Evolutionary conservation across 1,284 basidiomycete genomes (phyloP).

Genomic region (Sporisorium graminicola): DNA sequence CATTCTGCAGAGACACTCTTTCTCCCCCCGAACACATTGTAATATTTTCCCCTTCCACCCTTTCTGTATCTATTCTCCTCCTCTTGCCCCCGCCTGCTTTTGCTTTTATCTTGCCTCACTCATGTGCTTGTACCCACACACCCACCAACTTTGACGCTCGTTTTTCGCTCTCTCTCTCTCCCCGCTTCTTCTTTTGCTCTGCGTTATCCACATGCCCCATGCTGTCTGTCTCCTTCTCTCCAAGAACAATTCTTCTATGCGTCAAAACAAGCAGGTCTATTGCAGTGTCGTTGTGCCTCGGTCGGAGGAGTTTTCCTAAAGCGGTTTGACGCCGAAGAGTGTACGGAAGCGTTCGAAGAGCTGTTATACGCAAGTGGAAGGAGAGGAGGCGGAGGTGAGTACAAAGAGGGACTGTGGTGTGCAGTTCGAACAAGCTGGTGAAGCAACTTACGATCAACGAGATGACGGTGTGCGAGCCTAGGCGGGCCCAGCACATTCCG

Average conservation of each 20-base stretch:
- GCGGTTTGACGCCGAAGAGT: slow-evolving; percentile 57
- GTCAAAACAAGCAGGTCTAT: slow-evolving; percentile 11
- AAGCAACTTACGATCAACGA: slow-evolving; percentile 46
- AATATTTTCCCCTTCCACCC: neutral
- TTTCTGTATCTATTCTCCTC: neutral
- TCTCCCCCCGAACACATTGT: neutral
- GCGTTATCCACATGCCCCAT: neutral
- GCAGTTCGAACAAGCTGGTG: neutral
- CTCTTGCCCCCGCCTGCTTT: neutral
- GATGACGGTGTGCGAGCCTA: slow-evolving; percentile 59
- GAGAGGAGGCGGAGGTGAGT: neutral
- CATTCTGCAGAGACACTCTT: neutral
- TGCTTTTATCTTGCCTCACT: slow-evolving; percentile 1
- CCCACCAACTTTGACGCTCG: neutral
- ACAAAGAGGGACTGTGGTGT: neutral
- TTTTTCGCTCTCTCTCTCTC: slow-evolving; percentile 1
- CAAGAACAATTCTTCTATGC: slow-evolving; percentile 32
- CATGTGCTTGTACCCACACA: slow-evolving; percentile 8
- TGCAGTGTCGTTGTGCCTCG: neutral
- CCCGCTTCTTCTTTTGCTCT: slow-evolving; percentile 4
- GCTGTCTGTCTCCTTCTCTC: slow-evolving; percentile 12
- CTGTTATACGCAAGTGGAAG: slow-evolving; percentile 4
- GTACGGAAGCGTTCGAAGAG: slow-evolving; percentile 59
- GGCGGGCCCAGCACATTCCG: slow-evolving; percentile 60
- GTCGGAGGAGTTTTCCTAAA: slow-evolving; percentile 15